A percentile compares a stretch with the other conserved stretches of the same genome.
phyloP scores from a whole-genome alignment of 257 asterid genomes.

The Capsicum baccatum region DNA sequence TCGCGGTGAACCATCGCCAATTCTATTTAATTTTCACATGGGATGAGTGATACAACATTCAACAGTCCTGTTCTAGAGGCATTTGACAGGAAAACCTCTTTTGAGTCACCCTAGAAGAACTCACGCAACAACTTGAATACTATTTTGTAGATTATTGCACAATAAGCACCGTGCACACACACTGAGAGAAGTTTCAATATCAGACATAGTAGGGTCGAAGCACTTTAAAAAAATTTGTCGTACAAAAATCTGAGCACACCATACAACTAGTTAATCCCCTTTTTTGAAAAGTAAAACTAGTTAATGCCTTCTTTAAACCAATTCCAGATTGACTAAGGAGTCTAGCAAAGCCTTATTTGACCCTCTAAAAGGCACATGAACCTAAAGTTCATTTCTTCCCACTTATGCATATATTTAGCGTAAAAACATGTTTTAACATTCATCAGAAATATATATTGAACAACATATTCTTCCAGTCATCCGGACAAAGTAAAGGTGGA shows the following conservation, averaged over 20 bases:
- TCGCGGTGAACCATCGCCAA: background rate
- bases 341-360: background rate
- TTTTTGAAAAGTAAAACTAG: background rate
- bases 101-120: background rate
- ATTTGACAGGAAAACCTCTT: conserved; percentile 19
- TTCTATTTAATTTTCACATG: background rate
- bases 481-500: background rate
- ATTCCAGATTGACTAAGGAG: background rate
- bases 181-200: conserved; percentile 3
- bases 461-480: background rate
- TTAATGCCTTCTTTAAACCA: background rate
- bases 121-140: conserved; percentile 2
- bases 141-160: background rate
- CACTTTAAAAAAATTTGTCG: background rate
- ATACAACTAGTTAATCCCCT: background rate
- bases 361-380: background rate
- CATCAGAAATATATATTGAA: conserved; percentile 17
- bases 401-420: background rate
- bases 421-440: conserved; percentile 3
- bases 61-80: background rate
- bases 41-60: background rate
- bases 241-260: background rate
- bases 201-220: background rate
- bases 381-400: background rate
- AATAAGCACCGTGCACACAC: background rate